Percentiles rank a stretch among this genome's conserved stretches.
Conservation (phyloP, 2,329 filamentous ascomycete genomes). For the Cercospora beticola region DNA sequence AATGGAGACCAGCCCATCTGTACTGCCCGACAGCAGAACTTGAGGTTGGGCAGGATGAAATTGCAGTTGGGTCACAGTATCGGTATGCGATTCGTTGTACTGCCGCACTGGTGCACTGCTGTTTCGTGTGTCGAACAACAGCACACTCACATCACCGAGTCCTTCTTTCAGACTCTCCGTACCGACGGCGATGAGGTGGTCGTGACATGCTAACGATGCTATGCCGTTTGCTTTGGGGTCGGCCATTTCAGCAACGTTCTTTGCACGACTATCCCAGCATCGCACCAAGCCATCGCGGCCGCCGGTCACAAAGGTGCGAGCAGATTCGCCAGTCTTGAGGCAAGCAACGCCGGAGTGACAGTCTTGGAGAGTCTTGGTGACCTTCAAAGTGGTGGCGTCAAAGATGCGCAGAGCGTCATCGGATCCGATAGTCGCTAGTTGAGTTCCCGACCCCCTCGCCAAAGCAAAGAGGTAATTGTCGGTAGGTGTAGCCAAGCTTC, state of each 20-base stretch:
- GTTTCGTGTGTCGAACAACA: constrained; percentile 45
- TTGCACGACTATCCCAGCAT: constrained; percentile 29
- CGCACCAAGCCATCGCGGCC: constrained; percentile 67
- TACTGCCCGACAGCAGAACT: constrained; percentile 72
- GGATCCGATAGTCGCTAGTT: constrained; percentile 64
- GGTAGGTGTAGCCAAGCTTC: constrained; percentile 10
- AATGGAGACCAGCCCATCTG: constrained; percentile 75
- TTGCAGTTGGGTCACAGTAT: constrained; percentile 60
- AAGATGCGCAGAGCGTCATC: constrained; percentile 69
- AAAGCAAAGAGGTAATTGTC: constrained; percentile 58
- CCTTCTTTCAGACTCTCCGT: constrained; percentile 57
- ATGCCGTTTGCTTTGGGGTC: constrained; percentile 56
- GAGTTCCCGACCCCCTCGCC: constrained; percentile 38
- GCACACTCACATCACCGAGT: constrained; percentile 41
- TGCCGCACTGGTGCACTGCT: constrained; percentile 39
- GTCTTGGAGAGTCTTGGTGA: constrained; percentile 52
- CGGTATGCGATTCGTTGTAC: constrained; percentile 52
- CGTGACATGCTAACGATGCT: constrained; percentile 63
- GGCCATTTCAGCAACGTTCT: constrained; percentile 25
- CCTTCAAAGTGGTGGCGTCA: constrained; percentile 57
- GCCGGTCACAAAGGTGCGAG: constrained; percentile 60
- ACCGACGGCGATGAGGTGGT: constrained; percentile 66
- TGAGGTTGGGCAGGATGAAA: constrained; percentile 51
- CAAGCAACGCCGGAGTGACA: constrained; percentile 65
- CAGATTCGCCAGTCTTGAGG: constrained; percentile 47